Percentiles rank a stretch among this genome's conserved stretches.
Evolutionary conservation across 768 basidiomycete genomes (phyloP).

Genomic region (Coprinopsis cinerea): DNA sequence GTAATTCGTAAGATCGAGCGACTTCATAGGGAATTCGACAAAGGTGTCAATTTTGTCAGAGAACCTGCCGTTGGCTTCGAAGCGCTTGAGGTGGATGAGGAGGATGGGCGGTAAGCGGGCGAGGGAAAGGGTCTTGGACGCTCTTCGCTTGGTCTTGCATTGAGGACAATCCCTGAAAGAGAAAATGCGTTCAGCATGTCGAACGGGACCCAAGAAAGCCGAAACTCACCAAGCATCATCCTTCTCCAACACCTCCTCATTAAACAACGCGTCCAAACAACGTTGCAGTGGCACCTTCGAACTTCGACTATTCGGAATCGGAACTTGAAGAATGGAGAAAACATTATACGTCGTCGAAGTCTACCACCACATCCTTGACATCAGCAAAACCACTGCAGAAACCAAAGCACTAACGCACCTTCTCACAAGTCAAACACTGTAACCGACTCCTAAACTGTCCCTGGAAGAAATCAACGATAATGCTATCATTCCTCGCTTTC

Average conservation of each 20-base stretch:
- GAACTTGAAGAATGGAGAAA: slow-evolving; percentile 92
- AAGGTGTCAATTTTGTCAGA: slow-evolving; percentile 96
- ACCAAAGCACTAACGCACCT: slow-evolving; percentile 40
- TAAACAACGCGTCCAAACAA: slow-evolving; percentile 88
- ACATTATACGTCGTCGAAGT: slow-evolving; percentile 97
- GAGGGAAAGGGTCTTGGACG: slow-evolving; percentile 81
- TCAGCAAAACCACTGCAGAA: not conserved
- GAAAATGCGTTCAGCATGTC: not conserved
- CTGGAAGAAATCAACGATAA: slow-evolving; percentile 97
- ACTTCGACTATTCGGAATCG: slow-evolving; percentile 65
- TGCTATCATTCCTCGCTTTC: slow-evolving; percentile 82
- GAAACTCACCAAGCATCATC: slow-evolving; percentile 83
- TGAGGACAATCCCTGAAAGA: slow-evolving; percentile 84
- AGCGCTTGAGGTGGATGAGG: slow-evolving; percentile 88
- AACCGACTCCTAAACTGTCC: slow-evolving; percentile 91
- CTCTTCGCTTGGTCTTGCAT: slow-evolving; percentile 84
- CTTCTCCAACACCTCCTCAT: slow-evolving; percentile 84
- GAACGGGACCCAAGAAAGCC: not conserved
- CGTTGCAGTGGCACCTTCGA: slow-evolving; percentile 65
- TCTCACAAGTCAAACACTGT: slow-evolving; percentile 85
- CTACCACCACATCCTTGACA: slow-evolving; percentile 32
- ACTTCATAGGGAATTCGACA: slow-evolving; percentile 79
- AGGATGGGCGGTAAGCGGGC: slow-evolving; percentile 92
- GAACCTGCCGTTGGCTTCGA: slow-evolving; percentile 85
- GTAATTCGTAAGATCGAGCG: slow-evolving; percentile 64